phyloP scores from a whole-genome alignment of 495 filamentous ascomycete species.

The Lichenothelia convexa region DNA sequence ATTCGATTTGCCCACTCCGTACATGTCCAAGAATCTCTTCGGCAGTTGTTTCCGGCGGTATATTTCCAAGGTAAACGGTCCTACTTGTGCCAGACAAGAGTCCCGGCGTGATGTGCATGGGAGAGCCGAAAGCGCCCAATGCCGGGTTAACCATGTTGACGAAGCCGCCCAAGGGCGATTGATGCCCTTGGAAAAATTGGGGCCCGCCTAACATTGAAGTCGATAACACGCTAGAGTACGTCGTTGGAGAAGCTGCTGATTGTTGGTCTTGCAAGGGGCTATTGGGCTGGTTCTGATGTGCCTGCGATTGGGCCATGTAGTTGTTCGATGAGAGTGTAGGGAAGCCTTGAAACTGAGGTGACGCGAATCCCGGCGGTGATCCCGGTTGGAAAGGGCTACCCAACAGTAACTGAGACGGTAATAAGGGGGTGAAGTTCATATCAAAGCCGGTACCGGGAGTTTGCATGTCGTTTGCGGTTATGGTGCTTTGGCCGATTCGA shows the following conservation, averaged over 20 bases:
- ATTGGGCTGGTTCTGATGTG: conserved; percentile 34
- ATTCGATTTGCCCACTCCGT: conserved; percentile 95
- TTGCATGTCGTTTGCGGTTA: conserved; percentile 53
- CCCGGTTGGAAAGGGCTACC: conserved; percentile 95
- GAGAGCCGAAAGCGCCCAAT: conserved; percentile 44
- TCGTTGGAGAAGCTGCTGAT: conserved; percentile 44
- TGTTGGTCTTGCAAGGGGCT: conserved; percentile 47
- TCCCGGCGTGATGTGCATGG: conserved; percentile 56
- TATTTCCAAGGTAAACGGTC: conserved; percentile 95
- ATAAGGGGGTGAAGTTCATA: conserved; percentile 94
- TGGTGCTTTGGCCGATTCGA: conserved; percentile 30
- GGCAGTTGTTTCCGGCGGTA: conserved; percentile 91
- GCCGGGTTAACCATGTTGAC: conserved; percentile 36
- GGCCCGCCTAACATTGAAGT: conserved; percentile 54
- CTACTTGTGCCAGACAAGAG: conserved; percentile 80
- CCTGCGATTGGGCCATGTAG: conserved; percentile 37
- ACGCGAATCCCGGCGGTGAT: conserved; percentile 73
- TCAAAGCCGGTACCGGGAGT: conserved; percentile 79
- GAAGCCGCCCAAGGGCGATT: conserved; percentile 70
- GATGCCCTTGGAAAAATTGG: conserved; percentile 56
- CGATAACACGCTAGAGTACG: conserved; percentile 63
- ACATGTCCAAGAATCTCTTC: conserved; percentile 97
- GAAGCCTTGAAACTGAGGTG: conserved; percentile 77
- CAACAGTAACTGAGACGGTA: conserved; percentile 84
- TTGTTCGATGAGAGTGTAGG: conserved; percentile 55